phyloP scores from a whole-genome alignment of 1,284 basidiomycete genomes.

The Ceratobasidium sp. region DNA sequence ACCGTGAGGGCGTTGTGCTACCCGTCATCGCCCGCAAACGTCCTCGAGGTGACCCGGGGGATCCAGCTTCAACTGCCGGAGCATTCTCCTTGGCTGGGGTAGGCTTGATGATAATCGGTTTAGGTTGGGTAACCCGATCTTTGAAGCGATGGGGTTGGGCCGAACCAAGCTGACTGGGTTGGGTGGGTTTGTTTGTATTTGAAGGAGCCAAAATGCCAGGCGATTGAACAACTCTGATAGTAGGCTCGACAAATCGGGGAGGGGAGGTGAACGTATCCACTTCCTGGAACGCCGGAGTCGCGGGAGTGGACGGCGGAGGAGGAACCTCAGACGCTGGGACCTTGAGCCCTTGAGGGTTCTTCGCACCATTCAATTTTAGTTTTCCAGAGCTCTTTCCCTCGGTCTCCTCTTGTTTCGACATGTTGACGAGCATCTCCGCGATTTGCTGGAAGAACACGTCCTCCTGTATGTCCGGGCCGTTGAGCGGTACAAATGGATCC shows the following conservation, averaged over 20 bases:
- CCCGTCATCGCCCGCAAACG: conserved; percentile 24
- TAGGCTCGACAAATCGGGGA: conserved; percentile 1
- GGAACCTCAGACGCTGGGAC: conserved; percentile 15
- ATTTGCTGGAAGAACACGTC: conserved; percentile 83
- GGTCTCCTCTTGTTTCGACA: conserved; percentile 60
- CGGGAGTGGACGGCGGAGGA: conserved; percentile 49
- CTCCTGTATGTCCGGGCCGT: conserved; percentile 67
- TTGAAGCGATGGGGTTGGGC: background rate
- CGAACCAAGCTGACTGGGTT: background rate
- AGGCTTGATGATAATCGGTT: conserved; percentile 3
- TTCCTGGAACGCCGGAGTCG: conserved; percentile 25
- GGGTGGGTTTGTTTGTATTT: background rate
- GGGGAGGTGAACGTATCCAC: conserved; percentile 29
- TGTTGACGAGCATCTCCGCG: conserved; percentile 78
- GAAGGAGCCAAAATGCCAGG: conserved; percentile 18
- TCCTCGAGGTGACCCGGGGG: conserved; percentile 1
- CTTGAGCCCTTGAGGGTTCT: conserved; percentile 6
- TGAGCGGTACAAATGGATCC: conserved; percentile 45
- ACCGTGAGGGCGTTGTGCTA: background rate
- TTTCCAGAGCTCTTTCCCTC: conserved; percentile 52
- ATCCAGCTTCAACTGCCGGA: background rate
- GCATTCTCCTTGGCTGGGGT: conserved; percentile 25
- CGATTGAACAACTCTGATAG: conserved; percentile 17
- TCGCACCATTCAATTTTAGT: conserved; percentile 14
- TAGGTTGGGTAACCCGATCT: background rate